Conservation (phyloP, 2,329 filamentous ascomycete species). For the Pseudopithomyces chartarum region DNA sequence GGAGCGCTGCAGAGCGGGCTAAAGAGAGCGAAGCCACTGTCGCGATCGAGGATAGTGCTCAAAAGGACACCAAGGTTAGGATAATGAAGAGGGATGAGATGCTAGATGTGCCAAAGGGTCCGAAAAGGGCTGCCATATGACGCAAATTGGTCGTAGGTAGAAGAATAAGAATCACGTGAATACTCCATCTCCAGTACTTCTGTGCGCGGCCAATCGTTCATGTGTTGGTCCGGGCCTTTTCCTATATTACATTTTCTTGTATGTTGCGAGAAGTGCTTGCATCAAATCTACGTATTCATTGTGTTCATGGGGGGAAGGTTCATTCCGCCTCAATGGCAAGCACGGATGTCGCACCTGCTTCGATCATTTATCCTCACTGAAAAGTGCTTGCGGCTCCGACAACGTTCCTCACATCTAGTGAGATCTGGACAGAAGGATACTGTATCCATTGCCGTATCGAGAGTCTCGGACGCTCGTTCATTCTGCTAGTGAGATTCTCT, state of each 20-base stretch:
- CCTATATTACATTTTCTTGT: too few species aligned
- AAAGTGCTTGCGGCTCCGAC: neutral
- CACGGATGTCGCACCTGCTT: neutral
- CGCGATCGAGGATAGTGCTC: constrained; percentile 26
- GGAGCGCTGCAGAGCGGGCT: constrained; percentile 43
- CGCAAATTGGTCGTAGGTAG: constrained; percentile 23
- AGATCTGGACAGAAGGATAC: too few species aligned
- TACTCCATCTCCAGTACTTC: constrained; percentile 12
- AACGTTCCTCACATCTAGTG: neutral
- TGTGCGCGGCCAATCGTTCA: neutral
- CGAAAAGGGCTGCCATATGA: constrained; percentile 35
- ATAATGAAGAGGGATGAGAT: constrained; percentile 47
- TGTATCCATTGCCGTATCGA: too few species aligned
- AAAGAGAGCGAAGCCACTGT: constrained; percentile 37
- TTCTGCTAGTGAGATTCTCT: too few species aligned
- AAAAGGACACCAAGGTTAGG: constrained; percentile 42
- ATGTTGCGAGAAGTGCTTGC: too few species aligned
- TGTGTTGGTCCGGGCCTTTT: neutral
- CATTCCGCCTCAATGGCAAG: neutral
- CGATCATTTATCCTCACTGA: neutral
- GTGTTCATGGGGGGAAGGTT: neutral
- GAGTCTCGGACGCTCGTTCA: too few species aligned
- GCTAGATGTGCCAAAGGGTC: constrained; percentile 43
- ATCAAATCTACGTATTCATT: too few species aligned
- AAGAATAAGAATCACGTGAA: constrained; percentile 33